phyloP scores from a whole-genome alignment of 2,329 filamentous ascomycete species.

The Calonectria naviculata region DNA sequence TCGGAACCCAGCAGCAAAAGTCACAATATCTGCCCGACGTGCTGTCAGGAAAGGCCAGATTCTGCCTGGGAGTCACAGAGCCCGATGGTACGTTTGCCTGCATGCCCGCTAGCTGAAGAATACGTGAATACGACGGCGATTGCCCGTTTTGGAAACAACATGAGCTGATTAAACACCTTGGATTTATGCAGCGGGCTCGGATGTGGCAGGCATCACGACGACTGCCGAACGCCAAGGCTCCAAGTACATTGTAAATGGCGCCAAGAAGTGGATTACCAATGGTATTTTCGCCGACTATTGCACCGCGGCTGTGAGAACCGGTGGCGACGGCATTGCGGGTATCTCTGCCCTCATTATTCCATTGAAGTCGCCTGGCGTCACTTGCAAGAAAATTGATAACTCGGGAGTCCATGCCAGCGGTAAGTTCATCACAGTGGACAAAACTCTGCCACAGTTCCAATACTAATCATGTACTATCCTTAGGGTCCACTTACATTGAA shows the following conservation, averaged over 20 bases:
- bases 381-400: slow-evolving; percentile 22
- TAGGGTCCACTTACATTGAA: slow-evolving; percentile 27
- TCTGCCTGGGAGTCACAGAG: slow-evolving; percentile 35
- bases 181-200: slow-evolving; percentile 25
- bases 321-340: slow-evolving; percentile 13
- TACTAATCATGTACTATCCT: not conserved
- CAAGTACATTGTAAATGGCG: slow-evolving; percentile 27
- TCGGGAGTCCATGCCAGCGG: slow-evolving; percentile 25
- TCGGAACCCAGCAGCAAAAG: slow-evolving; percentile 60
- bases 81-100: slow-evolving; percentile 22
- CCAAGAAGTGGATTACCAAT: slow-evolving; percentile 33
- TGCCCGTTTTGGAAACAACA: not conserved
- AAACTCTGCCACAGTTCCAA: not conserved
- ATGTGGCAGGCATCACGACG: slow-evolving; percentile 27
- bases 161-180: not conserved
- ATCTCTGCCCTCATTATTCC: slow-evolving; percentile 26
- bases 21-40: slow-evolving; percentile 34
- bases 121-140: not conserved
- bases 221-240: slow-evolving; percentile 12
- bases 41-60: slow-evolving; percentile 18
- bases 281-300: slow-evolving; percentile 27
- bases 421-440: not conserved
- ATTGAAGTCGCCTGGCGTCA: slow-evolving; percentile 13
- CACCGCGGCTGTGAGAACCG: slow-evolving; percentile 28
- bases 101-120: not conserved